phyloP scores from a whole-genome alignment of 2,329 filamentous ascomycete species.

The Blastomyces emzantsi region DNA sequence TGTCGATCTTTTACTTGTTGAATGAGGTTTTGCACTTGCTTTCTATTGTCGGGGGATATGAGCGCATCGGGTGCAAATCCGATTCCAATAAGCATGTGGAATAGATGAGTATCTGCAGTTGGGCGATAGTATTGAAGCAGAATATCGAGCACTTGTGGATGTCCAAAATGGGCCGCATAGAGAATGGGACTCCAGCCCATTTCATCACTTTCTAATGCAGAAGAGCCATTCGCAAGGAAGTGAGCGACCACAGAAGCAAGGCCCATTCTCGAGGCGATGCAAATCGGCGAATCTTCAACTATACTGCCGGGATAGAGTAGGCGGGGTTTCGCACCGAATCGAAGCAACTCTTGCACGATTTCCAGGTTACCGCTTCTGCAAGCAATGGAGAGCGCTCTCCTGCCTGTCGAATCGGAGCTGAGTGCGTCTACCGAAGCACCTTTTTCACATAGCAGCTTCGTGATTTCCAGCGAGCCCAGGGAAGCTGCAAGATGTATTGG shows the following conservation, averaged over 20 bases:
- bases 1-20: not conserved
- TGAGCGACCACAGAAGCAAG: conserved; percentile 27
- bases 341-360: conserved; percentile 28
- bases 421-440: conserved; percentile 26
- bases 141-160: conserved; percentile 27
- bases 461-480: conserved; percentile 23
- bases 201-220: conserved; percentile 28
- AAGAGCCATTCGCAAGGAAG: conserved; percentile 28
- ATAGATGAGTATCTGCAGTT: conserved; percentile 13
- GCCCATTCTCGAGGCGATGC: conserved; percentile 30
- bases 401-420: conserved; percentile 22
- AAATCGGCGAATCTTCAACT: conserved; percentile 32
- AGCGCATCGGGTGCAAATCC: conserved; percentile 21
- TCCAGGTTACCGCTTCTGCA: conserved; percentile 27
- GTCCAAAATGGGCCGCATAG: conserved; percentile 32
- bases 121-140: conserved; percentile 23
- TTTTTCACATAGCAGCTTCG: conserved; percentile 26
- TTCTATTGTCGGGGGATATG: conserved; percentile 18
- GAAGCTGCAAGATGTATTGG: conserved; percentile 30
- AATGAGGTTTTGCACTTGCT: conserved; percentile 8
- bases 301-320: conserved; percentile 20
- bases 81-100: conserved; percentile 12
- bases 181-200: conserved; percentile 30
- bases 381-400: conserved; percentile 32
- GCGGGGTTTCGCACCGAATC: conserved; percentile 26